Evolutionary conservation across 331 rosid species (phyloP), one percentile per base, ranked within the genome.

Genomic region (Quercus phellos): DNA sequence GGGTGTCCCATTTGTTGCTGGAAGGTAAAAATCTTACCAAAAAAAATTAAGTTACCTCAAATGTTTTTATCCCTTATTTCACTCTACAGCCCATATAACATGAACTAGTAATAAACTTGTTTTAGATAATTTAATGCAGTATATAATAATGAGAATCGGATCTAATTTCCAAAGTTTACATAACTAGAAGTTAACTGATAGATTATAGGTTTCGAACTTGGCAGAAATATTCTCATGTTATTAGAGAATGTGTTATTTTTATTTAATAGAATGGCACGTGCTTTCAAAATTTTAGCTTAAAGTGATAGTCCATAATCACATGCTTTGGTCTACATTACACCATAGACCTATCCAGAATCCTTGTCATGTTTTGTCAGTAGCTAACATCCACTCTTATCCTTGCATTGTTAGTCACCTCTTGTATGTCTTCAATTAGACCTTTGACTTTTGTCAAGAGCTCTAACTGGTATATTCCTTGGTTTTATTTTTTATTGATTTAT

Each of bases 1-100:
- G 74, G 93, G 91, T 42, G 83, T 85, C 67, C 93, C 96, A 18
- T 89, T 43, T 53, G 81, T 90, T 51, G 89, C 77, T 35, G 91
- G 93, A 82, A 84, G 79, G 93, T 91, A 86, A 86, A 91, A 74
- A 73, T 21, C 26, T n/a, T 5, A 73, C 27, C 38, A 27, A 55
- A 27, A 11, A 11, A 4, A 5, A 11, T 66, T 38, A 8, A 38
- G 53, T 29, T 2, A 24, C 70, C 68, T 51, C 12, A 32, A 21
- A 54, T 64, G 32, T 26, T 51, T 2, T 22, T 13, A 22, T 59
- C 16, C 13, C 29, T 56, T 24, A 24, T 24, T 24, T 24, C 26
- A 24, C 26, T 24, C 26, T 24, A 24, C 5, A 14, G 43, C 10
- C 18, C 21, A 8, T 21, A 34, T 21, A 34, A n/a, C 55, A 17